A percentile compares a stretch with the other conserved stretches of the same genome.
These are phyloP conservation scores for Xylariaceae sp. DNA, from an alignment of 2,329 filamentous ascomycete species.

Conservation along the genomic window DNA sequence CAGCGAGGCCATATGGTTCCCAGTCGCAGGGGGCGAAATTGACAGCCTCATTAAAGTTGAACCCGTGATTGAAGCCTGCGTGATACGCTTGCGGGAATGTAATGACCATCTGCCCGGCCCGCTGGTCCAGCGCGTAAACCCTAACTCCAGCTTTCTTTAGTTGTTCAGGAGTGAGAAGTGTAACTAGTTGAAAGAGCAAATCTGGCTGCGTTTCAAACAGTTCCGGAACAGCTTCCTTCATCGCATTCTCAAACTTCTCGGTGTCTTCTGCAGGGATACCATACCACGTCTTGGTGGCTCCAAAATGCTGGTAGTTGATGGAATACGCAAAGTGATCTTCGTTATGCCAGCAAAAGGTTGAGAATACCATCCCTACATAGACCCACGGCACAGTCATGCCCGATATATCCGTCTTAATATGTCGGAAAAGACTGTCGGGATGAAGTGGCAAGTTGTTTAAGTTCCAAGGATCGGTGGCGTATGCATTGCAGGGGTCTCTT, in stretches of 20 bases:
- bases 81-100: constrained; percentile 97
- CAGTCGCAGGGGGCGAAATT: constrained; percentile 95
- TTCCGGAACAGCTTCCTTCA: constrained; percentile 91
- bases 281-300: constrained; percentile 98
- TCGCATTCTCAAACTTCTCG: constrained; percentile 89
- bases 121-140: constrained; percentile 91
- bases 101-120: constrained; percentile 91
- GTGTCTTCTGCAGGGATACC: constrained; percentile 92
- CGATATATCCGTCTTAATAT: constrained; percentile 97
- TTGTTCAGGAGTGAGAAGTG: constrained; percentile 86
- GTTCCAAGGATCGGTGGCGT: constrained; percentile 91
- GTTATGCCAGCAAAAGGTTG: constrained; percentile 98
- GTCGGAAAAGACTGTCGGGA: constrained; percentile 85
- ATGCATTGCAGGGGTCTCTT: constrained; percentile 78
- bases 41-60: constrained; percentile 98
- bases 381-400: constrained; percentile 99
- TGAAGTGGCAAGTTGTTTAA: constrained; percentile 87
- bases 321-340: constrained; percentile 98
- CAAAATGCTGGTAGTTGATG: constrained; percentile 96
- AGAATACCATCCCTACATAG: constrained; percentile 99
- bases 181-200: constrained; percentile 94
- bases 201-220: constrained; percentile 96
- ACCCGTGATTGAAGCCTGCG: constrained; percentile 95
- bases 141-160: constrained; percentile 86
- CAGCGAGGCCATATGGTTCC: constrained; percentile 84